These are phyloP conservation scores for Phyllosticta citribraziliensis DNA, from an alignment of 2,329 filamentous ascomycete genomes.

Conservation along the genomic window DNA sequence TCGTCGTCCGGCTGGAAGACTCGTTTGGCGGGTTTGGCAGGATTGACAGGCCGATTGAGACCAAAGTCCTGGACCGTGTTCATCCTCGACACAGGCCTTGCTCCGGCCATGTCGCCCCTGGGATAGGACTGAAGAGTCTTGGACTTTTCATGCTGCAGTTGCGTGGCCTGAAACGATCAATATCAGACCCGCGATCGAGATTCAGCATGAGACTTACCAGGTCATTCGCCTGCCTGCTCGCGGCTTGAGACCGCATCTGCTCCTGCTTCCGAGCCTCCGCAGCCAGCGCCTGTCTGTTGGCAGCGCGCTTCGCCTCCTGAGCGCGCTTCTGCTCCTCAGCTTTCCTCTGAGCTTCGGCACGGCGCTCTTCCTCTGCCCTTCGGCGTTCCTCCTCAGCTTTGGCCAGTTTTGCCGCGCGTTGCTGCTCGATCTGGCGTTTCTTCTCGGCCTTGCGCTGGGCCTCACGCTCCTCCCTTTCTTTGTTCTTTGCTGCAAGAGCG, in stretches of 20 bases:
- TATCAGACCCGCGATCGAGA: not conserved
- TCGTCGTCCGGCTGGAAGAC: slow-evolving; percentile 57
- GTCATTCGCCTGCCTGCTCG: slow-evolving; percentile 16
- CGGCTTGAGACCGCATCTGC: slow-evolving; percentile 4
- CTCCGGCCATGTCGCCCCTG: slow-evolving; percentile 40
- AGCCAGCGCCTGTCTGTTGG: slow-evolving; percentile 22
- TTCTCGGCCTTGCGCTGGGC: slow-evolving; percentile 69
- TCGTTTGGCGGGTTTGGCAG: slow-evolving; percentile 64
- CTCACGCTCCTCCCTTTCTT: slow-evolving; percentile 77
- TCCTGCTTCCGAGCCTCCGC: slow-evolving; percentile 20
- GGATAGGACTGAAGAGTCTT: slow-evolving; percentile 22
- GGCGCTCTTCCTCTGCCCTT: slow-evolving; percentile 17
- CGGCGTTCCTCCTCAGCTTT: slow-evolving; percentile 42
- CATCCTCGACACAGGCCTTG: slow-evolving; percentile 50
- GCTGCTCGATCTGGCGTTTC: slow-evolving; percentile 72
- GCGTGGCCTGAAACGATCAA: slow-evolving; percentile 10
- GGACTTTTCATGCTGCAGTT: slow-evolving; percentile 18
- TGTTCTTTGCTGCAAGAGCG: slow-evolving; percentile 68
- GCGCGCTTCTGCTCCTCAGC: slow-evolving; percentile 28
- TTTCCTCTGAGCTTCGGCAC: slow-evolving; percentile 27
- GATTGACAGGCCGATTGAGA: slow-evolving; percentile 48
- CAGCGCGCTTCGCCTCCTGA: slow-evolving; percentile 27
- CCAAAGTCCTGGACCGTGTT: slow-evolving; percentile 50
- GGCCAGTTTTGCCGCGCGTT: slow-evolving; percentile 58
- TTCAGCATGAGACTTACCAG: slow-evolving; percentile 10